Conservation (phyloP, 441 rosid species). For the Erodium trifolium region DNA sequence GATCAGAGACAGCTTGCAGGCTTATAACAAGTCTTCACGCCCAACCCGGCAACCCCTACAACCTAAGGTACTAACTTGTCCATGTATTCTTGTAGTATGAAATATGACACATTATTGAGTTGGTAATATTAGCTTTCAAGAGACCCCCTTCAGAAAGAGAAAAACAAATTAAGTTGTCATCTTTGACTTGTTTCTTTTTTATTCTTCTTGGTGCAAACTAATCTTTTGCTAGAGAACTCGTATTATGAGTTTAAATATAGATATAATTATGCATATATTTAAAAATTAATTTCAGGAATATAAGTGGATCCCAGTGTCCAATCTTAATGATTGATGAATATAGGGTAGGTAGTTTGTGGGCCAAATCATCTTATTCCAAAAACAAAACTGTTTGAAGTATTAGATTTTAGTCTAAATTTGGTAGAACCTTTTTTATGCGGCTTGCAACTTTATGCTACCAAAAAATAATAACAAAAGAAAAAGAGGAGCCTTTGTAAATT, state of each 20-base stretch:
- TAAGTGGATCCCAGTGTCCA: neutral
- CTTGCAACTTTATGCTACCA: neutral
- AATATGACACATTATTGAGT: neutral
- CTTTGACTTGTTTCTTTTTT: neutral
- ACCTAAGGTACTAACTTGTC: conserved; percentile 7
- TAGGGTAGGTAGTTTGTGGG: conserved; percentile 5
- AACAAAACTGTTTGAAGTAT: neutral
- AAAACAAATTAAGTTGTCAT: neutral
- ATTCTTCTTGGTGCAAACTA: neutral
- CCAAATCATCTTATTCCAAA: neutral
- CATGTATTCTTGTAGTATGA: neutral
- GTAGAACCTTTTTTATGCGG: neutral
- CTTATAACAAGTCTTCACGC: conserved; percentile 12
- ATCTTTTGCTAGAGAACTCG: neutral
- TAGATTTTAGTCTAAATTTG: neutral
- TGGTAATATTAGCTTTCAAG: neutral
- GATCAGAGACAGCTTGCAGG: conserved; percentile 21
- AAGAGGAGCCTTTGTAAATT: neutral
- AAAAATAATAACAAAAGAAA: neutral
- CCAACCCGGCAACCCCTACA: neutral
- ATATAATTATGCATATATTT: neutral
- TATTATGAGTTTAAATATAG: neutral
- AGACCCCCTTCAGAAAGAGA: neutral
- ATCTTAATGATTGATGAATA: neutral
- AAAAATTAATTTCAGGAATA: neutral